A percentile compares a stretch with the other conserved stretches of the same genome.
phyloP scores from a whole-genome alignment of 2,329 filamentous ascomycete genomes.

The Hymenoscyphus occultus region DNA sequence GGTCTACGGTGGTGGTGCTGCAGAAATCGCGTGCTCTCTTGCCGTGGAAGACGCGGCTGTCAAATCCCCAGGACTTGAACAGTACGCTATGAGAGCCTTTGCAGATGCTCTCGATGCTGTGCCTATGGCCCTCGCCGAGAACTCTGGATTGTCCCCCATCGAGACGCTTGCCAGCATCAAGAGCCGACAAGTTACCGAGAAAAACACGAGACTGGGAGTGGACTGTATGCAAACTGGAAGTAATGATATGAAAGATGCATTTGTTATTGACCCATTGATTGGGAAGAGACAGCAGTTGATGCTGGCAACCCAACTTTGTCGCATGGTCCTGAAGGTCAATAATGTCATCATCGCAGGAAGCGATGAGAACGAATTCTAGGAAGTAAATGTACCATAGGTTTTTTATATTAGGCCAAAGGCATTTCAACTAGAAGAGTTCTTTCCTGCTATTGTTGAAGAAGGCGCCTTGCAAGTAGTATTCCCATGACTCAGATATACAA shows the following conservation, averaged over 20 bases:
- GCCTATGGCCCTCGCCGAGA: constrained; percentile 95
- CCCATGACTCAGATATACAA: background rate
- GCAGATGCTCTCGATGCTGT: constrained; percentile 90
- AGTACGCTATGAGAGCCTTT: constrained; percentile 98
- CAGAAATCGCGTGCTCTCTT: constrained; percentile 94
- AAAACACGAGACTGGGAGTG: constrained; percentile 76
- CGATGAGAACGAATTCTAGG: constrained; percentile 82
- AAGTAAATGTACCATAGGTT: constrained; percentile 31
- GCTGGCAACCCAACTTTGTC: constrained; percentile 93
- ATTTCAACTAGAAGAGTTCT: constrained; percentile 19
- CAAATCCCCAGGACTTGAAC: constrained; percentile 94
- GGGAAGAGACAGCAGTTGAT: constrained; percentile 97
- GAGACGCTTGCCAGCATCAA: constrained; percentile 94
- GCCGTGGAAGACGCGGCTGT: constrained; percentile 93
- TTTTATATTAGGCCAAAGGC: constrained; percentile 26
- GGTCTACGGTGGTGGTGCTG: constrained; percentile 94
- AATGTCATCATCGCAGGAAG: constrained; percentile 90
- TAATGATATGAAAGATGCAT: constrained; percentile 97
- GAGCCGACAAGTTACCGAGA: constrained; percentile 90
- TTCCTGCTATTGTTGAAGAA: constrained; percentile 1
- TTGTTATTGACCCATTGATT: constrained; percentile 97
- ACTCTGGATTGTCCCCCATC: constrained; percentile 93
- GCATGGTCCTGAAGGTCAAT: constrained; percentile 97
- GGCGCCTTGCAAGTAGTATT: background rate
- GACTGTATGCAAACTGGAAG: constrained; percentile 96